These are phyloP conservation scores for Symbiodinium natans DNA, from an alignment of 73 alveolate species.

Conservation along the genomic window DNA sequence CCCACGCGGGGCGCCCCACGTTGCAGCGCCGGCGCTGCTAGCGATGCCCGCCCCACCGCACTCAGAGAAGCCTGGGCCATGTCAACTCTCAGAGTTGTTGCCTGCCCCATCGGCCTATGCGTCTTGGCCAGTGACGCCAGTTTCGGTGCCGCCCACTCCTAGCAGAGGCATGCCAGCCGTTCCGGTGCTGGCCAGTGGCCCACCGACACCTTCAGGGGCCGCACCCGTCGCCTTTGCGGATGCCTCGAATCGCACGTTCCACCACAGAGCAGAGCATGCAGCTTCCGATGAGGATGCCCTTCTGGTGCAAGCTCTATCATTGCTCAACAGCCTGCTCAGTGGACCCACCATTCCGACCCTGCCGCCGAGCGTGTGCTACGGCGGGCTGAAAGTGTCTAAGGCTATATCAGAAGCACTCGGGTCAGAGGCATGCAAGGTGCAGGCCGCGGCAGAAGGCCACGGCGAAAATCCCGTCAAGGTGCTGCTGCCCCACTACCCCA, in stretches of 20 bases:
- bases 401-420: neutral
- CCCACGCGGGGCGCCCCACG: neutral
- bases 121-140: neutral
- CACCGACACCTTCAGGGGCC: neutral
- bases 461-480: conserved; percentile 11
- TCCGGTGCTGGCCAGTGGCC: neutral
- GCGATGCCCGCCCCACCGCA: neutral
- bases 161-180: neutral
- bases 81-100: neutral
- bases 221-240: neutral
- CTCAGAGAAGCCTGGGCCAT: neutral
- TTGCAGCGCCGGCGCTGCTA: neutral
- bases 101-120: neutral
- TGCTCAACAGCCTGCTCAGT: conserved; percentile 5
- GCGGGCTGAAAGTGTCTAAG: neutral
- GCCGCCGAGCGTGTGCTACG: conserved; percentile 11
- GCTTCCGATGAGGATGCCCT: neutral
- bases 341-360: neutral
- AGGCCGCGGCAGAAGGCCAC: conserved; percentile 15
- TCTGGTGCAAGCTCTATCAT: neutral
- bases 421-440: neutral
- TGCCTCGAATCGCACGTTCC: no score
- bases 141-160: neutral
- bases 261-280: no score
- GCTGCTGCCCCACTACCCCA: neutral